Evolutionary conservation across 2,329 filamentous ascomycete genomes (phyloP), one percentile per base, ranked within the genome.

Genomic region (Fusarium brachygibbosum): DNA sequence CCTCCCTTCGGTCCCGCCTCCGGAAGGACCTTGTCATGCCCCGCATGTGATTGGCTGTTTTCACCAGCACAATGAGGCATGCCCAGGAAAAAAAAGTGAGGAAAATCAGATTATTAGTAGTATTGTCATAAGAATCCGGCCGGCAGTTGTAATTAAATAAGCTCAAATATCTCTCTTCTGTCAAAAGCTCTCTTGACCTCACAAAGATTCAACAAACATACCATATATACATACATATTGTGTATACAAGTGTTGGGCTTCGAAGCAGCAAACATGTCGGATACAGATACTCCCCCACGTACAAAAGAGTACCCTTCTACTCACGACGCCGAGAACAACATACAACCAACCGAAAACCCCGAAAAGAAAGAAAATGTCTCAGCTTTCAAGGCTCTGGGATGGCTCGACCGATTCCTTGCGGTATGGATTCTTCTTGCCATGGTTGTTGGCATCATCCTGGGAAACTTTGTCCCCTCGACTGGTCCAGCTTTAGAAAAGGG

Each of bases 341-440:
- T 25, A 13, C 23, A n/a, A 35, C 10, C 31, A 8, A 19, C 38
- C 1, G 28, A 64, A 31, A 28, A 23, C 13, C n/a, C 31, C 8
- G 16, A 28, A 3, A 32, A 58, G 3, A 62, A 63, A 16, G 13
- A 38, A 7, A 66, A 51, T 4, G 25, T 32, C 1, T 85, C 85
- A 0, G 79, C 82, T 0, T 87, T 88, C 77, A 86, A 85, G 42
- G 79, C 84, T 2, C 84, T 91, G 0, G 85, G 86, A 6, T 82
- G 85, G 68, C 82, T 92, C 1, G 89, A 92, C 72, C 85, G 88
- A 3, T 88, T 88, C 70, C 84, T 92, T 1, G 89, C 87, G 4
- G 37, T 91, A 28, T 92, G 92, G 92, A 94, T 95, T 62, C 82
- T 95, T 28, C 84, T 95, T 0, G 91, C 92, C 45, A 96, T 96